Conservation (phyloP, 768 basidiomycete genomes). For the Chalciporus chontae region DNA sequence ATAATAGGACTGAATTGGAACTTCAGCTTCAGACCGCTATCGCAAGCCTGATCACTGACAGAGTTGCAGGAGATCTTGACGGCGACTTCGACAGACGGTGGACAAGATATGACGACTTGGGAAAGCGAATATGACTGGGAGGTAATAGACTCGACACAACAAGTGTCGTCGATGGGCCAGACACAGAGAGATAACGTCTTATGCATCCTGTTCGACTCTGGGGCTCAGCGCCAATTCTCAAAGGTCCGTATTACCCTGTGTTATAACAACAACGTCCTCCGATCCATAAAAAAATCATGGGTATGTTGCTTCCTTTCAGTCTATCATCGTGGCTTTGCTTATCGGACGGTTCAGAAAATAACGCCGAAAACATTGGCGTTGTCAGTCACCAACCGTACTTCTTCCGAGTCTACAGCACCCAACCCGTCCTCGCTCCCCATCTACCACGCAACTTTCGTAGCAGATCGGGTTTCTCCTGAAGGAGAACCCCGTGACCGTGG, state of each 20-base stretch:
- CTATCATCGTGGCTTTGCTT: neutral
- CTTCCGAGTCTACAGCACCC: neutral
- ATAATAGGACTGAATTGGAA: too few species aligned
- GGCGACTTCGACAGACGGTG: too few species aligned
- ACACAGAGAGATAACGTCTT: neutral
- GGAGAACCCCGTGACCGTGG: neutral
- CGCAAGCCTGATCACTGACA: too few species aligned
- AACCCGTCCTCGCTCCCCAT: slow-evolving; percentile 1
- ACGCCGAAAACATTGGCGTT: neutral
- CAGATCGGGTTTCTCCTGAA: neutral
- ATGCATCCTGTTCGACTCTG: slow-evolving; percentile 2
- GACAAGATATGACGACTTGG: neutral
- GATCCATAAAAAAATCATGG: neutral
- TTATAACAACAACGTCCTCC: neutral
- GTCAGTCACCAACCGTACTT: neutral
- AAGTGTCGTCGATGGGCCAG: neutral
- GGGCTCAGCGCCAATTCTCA: slow-evolving; percentile 5
- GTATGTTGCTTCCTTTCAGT: neutral
- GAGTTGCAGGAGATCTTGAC: too few species aligned
- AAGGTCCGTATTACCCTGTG: slow-evolving; percentile 3
- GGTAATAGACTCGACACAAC: neutral
- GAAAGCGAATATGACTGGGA: slow-evolving; percentile 7
- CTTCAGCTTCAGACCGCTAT: too few species aligned
- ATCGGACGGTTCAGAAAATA: neutral
- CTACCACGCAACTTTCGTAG: slow-evolving; percentile 2